phyloP scores from a whole-genome alignment of 345 rosid genomes.

The Erodium maritimum region DNA sequence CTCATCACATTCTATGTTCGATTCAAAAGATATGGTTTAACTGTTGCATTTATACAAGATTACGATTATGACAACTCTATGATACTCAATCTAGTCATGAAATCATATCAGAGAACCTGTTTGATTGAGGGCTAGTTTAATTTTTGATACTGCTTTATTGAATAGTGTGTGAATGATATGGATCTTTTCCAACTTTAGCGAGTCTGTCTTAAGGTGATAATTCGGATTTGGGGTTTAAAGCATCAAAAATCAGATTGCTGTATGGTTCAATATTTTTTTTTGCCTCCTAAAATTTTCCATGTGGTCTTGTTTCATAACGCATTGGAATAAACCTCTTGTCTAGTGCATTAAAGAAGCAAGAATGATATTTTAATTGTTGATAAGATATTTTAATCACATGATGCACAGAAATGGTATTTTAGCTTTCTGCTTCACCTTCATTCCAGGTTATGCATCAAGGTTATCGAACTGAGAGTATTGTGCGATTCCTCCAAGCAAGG shows the following conservation, averaged over 20 bases:
- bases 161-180: no score
- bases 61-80: no score
- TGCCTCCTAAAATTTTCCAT: background rate
- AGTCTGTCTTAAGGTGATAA: no score
- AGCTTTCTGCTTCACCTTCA: conserved; percentile 3
- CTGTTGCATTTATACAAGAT: no score
- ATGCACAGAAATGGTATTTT: background rate
- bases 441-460: conserved; percentile 89
- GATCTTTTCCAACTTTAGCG: no score
- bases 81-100: no score
- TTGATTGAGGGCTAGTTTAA: no score
- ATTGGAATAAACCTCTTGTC: background rate
- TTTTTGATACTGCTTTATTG: no score
- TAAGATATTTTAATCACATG: background rate
- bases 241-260: background rate
- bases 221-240: background rate
- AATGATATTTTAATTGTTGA: background rate
- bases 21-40: background rate
- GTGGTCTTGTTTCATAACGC: background rate
- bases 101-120: no score
- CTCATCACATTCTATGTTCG: background rate
- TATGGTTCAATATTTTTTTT: background rate
- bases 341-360: background rate
- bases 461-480: conserved; percentile 47
- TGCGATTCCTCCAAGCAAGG: conserved; percentile 85